These are phyloP conservation scores for Suillus paluster DNA, from an alignment of 768 basidiomycete species.

Conservation along the genomic window DNA sequence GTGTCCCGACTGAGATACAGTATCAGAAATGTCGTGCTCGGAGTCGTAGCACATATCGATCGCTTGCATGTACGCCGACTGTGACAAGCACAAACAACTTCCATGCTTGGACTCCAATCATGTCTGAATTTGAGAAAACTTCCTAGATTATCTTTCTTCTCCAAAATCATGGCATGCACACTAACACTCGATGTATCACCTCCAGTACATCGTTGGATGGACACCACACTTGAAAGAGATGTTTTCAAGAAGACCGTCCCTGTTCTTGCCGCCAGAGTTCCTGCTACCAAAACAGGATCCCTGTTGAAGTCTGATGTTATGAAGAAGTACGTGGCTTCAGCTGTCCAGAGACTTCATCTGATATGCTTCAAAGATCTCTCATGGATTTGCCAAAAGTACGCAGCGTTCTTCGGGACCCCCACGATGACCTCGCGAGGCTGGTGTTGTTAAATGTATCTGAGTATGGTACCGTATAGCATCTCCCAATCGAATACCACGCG, in stretches of 20 bases:
- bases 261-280: conserved; percentile 70
- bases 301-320: conserved; percentile 63
- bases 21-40: conserved; percentile 7
- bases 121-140: conserved; percentile 3
- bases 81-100: conserved; percentile 11
- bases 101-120: conserved; percentile 13
- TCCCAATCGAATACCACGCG: not conserved
- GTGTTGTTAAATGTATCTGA: conserved; percentile 65
- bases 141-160: conserved; percentile 3
- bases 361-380: conserved; percentile 49
- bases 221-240: conserved; percentile 57
- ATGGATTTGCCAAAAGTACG: conserved; percentile 73
- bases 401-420: conserved; percentile 57
- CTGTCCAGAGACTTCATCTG: conserved; percentile 15
- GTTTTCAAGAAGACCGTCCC: conserved; percentile 69
- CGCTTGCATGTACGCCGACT: no score
- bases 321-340: conserved; percentile 52
- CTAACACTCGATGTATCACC: conserved; percentile 44
- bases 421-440: conserved; percentile 57
- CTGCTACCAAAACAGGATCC: conserved; percentile 55
- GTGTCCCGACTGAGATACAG: conserved; percentile 8
- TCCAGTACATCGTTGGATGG: conserved; percentile 55
- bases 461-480: conserved; percentile 50
- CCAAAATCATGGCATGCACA: conserved; percentile 41
- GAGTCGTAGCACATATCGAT: not conserved